Conservation (phyloP, 257 asterid genomes). For the Nyctanthes arbortristis region DNA sequence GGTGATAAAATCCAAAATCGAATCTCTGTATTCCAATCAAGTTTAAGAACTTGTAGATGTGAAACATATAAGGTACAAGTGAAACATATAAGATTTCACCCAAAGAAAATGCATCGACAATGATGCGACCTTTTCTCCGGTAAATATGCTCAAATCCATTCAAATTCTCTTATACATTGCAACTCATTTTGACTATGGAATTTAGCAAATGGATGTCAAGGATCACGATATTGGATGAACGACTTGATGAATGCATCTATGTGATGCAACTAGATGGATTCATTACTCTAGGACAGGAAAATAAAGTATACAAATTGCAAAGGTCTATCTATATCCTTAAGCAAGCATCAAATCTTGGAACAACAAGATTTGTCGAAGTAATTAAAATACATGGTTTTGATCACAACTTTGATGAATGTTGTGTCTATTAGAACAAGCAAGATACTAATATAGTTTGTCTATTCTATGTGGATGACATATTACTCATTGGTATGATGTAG, state of each 20-base stretch:
- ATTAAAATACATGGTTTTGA: too few relatives aligned
- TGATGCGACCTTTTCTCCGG: not conserved
- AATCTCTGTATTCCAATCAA: not conserved
- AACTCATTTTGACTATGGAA: not conserved
- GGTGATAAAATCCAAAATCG: not conserved
- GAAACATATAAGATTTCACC: not conserved
- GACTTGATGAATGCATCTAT: not conserved
- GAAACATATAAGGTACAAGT: not conserved
- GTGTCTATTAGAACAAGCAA: not conserved
- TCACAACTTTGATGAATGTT: not conserved
- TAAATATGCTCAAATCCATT: constrained; percentile 1
- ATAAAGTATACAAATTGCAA: too few relatives aligned
- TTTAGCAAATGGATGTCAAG: not conserved
- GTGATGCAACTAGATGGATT: too few relatives aligned
- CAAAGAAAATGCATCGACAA: not conserved
- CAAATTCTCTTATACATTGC: not conserved
- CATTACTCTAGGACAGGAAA: too few relatives aligned
- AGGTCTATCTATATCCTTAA: too few relatives aligned
- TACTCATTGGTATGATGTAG: not conserved
- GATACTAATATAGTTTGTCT: too few relatives aligned
- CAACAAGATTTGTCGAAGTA: too few relatives aligned
- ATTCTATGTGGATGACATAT: not conserved
- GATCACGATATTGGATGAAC: not conserved
- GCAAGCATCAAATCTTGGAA: too few relatives aligned
- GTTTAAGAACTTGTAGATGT: not conserved